phyloP scores from a whole-genome alignment of 257 asterid species.

The Solanum okadae region DNA sequence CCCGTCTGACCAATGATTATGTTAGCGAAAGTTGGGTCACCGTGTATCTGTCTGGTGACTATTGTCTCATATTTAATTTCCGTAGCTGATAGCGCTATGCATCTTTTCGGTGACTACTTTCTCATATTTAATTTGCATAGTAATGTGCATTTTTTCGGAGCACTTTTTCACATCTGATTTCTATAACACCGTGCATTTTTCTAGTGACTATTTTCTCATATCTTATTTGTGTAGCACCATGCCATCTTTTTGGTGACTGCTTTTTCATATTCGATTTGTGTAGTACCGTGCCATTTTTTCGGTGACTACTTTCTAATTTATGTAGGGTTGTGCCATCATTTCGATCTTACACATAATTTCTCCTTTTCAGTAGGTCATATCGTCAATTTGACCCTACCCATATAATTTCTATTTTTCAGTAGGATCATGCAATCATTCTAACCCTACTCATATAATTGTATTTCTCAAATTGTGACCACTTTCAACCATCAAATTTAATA shows the following conservation, averaged over 20 bases:
- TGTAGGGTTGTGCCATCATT: not conserved
- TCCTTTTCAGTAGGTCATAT: not conserved
- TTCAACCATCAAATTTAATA: too few species aligned
- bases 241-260: not conserved
- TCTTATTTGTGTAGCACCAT: not conserved
- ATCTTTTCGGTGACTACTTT: too few species aligned
- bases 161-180: too few species aligned
- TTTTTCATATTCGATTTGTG: not conserved
- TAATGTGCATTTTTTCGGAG: not conserved
- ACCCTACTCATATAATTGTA: too few species aligned
- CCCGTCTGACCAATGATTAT: not conserved
- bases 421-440: too few species aligned
- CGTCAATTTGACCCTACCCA: too few species aligned
- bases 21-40: not conserved
- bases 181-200: not conserved
- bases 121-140: too few species aligned
- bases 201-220: not conserved
- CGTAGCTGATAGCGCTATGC: too few species aligned
- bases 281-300: not conserved
- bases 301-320: not conserved
- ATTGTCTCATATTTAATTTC: not conserved
- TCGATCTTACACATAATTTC: not conserved
- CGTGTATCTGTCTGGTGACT: not conserved
- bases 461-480: too few species aligned
- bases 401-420: too few species aligned